Evolutionary conservation across 2,329 filamentous ascomycete genomes (phyloP).

Genomic region (Shiraia bambusicola): DNA sequence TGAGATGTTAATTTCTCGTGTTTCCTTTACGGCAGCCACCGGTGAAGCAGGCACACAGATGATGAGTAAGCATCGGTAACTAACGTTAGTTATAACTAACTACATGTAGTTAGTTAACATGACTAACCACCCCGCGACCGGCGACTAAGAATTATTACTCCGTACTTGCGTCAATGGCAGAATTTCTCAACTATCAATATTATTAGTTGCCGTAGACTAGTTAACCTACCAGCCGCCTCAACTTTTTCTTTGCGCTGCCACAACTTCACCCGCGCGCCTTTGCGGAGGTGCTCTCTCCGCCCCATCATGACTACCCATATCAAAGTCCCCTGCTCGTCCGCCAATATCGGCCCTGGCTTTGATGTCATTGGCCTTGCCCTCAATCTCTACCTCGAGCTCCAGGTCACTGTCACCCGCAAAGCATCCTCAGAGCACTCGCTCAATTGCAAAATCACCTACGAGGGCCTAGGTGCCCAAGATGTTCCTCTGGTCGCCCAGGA

Average conservation of each 20-base stretch:
- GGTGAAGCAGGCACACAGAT: too few species aligned
- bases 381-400: conserved; percentile 88
- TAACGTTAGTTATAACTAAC: too few species aligned
- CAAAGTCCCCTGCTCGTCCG: conserved; percentile 88
- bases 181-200: too few species aligned
- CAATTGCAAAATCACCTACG: conserved; percentile 90
- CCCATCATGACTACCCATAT: conserved; percentile 57
- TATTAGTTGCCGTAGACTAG: too few species aligned
- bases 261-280: conserved; percentile 5
- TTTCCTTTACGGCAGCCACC: too few species aligned
- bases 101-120: too few species aligned
- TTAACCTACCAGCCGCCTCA: conserved; percentile 1
- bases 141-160: too few species aligned
- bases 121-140: too few species aligned
- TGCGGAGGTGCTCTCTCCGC: conserved; percentile 9
- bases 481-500: conserved; percentile 81
- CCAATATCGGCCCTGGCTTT: conserved; percentile 95
- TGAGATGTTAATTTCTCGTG: too few species aligned
- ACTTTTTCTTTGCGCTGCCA: conserved; percentile 10
- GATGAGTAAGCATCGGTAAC: too few species aligned
- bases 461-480: conserved; percentile 75
- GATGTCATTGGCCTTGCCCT: conserved; percentile 96
- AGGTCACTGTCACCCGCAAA: conserved; percentile 67
- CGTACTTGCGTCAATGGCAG: not conserved
- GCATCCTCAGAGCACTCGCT: conserved; percentile 61